Base-by-base conservation (phyloP, 1,284 basidiomycete genomes). In the Earliella scabrosa region DNA sequence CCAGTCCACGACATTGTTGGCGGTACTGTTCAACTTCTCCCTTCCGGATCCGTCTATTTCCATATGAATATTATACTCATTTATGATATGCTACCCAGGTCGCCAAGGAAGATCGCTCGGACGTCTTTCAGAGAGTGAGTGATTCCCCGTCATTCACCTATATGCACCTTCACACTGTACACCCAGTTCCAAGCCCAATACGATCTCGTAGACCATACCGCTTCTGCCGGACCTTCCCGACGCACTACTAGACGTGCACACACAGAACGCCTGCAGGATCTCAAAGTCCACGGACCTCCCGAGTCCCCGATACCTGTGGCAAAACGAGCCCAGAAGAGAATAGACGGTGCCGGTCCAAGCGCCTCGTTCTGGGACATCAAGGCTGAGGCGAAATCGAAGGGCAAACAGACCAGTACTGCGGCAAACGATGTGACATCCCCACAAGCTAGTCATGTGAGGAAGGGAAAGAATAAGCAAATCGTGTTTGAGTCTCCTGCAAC, bases 101-200 rank as follows among this genome's bases (percentile, higher is more conserved):
- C 34, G 90, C 90, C 8, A 94, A 94, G 68, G 63, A 75, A 54
- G 92, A 95, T 63, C 82, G 83, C 27, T 87, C 89, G 8, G 73
- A 77, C 31, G 91, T 91, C 5, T 95, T 91, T 66, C 78, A 82
- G 60, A 77, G 90, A 72, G 92, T 92, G 63, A 54, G 83, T 76
- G 47, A 38, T 26, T 35, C 40, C 4, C 35, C 26, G 44, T 46
- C 27, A 35, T 31, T 16, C 13, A 52, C 14, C 45, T 36, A 23
- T 24, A 41, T 61, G 27, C 46, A 46, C 36, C 47, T 60, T 57
- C 51, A 67, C 36, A 60, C 20, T 38, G 50, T 57, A 20, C 63
- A 52, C 62, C 23, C 63, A 93, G 87, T 91, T 82, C 65, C 88
- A 90, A 71, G 66, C 80, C 1, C 73, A 76, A 60, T 80, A 82